Base-by-base conservation (phyloP, 2,329 filamentous ascomycete genomes). In the Paraphoma sp. region DNA sequence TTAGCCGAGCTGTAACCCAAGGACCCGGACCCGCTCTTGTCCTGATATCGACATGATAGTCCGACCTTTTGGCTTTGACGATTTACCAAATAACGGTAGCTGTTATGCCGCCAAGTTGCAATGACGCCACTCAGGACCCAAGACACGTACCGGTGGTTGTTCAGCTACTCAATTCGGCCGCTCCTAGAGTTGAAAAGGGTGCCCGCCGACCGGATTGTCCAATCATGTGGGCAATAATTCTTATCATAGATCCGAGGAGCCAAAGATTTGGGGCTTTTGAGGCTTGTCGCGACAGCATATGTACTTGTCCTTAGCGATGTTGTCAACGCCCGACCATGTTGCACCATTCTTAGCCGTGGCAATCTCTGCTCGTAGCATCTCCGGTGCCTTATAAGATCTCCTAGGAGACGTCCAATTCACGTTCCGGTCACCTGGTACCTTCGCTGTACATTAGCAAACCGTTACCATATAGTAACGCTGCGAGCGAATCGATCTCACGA, bases 321-420 rank as follows among this genome's bases (percentile, higher is more conserved):
- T 68, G 65, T 66, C 63, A 68, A 36, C 18, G 18, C 16, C 45
- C 17, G 48, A 40, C 43, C 28, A 28, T 36, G 47, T 68, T 68
- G 65, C 65, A 68, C 53, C 65, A 68, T 68, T 38, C 48, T 53
- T 52, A 52, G 54, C 54, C 31, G 44, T 29, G 44, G 38, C 49
- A 40, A 42, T 48, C 50, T 52, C 30, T 16, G 36, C 9, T 8
- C 28, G 30, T 14, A 18, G 16, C 42, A 48, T 54, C 41, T 65
- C 50, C 56, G 49, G 40, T 49, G 29, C 16, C 51, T 60, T 66
- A 66, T 59, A 68, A 66, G 55, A 40, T 46, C 29, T 52, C 43
- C 53, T 49, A 11, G 51, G 53, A 62, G 57, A 59, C 53, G 33
- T 53, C 33, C n/a, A 44, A 41, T 31, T 51, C 40, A 44, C 16